Evolutionary conservation across 2,329 filamentous ascomycete species (phyloP), one percentile per base, ranked within the genome.

Genomic region (Chaetothyriales sp.): DNA sequence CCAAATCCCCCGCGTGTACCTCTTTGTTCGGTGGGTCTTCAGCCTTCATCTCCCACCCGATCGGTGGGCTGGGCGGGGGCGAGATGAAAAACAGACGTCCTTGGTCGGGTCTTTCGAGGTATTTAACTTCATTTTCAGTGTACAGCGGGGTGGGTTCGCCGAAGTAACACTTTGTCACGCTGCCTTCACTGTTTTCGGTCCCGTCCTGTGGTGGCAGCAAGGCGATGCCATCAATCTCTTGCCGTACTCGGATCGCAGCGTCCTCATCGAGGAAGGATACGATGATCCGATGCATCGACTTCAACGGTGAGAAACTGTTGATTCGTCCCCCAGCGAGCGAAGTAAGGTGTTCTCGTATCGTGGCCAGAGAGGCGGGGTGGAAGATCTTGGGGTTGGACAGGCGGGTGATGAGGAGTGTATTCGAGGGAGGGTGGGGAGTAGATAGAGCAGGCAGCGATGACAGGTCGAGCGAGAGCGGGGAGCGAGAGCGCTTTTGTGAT

Each of bases 41-140:
- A 51, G 75, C 72, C 53, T 73, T 72, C 68, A 78, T 72, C 62
- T 78, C 75, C 79, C 79, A 83, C 46, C 79, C 79, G 62, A 79
- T 75, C 1, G 79, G 79, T 45, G 79, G 79, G 53, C 70, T 74
- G 0, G 79, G 79, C 10, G 79, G 79, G 48, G 79, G 79, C 44
- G 70, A 75, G 65, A 83, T 82, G 65, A 83, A 82, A 71, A 82
- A 81, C 44, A 81, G 67, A 61, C 80, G 80, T 52, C 78, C 72
- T 48, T 71, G 68, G 51, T 80, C 73, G 1, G 79, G 79, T 4
- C 73, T 71, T 51, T 75, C 67, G 8, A 79, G 69, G 51, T 77
- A 71, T 48, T 72, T 70, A 45, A 62, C 65, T 26, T 65, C 64
- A 52, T 62, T 54, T 43, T 61, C 58, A 5, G 32, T 39, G 22